These are phyloP conservation scores for Fusarium luffae DNA, from an alignment of 2,329 filamentous ascomycete species.

Conservation along the genomic window DNA sequence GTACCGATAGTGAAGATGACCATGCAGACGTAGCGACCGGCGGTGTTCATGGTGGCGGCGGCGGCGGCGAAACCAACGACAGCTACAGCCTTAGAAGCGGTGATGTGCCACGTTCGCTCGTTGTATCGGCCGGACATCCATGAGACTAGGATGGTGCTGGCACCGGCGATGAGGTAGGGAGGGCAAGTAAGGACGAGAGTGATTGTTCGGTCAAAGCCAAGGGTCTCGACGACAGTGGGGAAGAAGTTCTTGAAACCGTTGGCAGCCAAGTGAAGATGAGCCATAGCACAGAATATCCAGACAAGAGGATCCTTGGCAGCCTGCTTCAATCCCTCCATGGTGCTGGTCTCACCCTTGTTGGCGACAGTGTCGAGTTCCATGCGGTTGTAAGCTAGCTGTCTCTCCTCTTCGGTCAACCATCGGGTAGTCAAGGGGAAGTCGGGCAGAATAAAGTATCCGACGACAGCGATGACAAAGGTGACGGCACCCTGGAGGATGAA, in stretches of 20 bases:
- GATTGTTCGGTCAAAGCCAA: slow-evolving; percentile 45
- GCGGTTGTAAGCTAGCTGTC: slow-evolving; percentile 55
- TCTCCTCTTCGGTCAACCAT: slow-evolving; percentile 57
- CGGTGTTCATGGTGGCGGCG: slow-evolving; percentile 42
- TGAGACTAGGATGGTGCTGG: slow-evolving; percentile 38
- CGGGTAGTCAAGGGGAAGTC: slow-evolving; percentile 57
- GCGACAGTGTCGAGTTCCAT: slow-evolving; percentile 60
- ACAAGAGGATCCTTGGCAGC: slow-evolving; percentile 59
- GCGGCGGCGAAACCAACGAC: slow-evolving; percentile 45
- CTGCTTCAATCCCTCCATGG: slow-evolving; percentile 56
- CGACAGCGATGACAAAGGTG: slow-evolving; percentile 45
- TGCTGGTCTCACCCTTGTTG: slow-evolving; percentile 54
- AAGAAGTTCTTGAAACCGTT: slow-evolving; percentile 57
- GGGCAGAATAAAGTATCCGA: slow-evolving; percentile 47
- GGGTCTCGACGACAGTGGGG: slow-evolving; percentile 46
- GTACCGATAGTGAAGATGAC: slow-evolving; percentile 55
- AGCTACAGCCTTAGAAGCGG: slow-evolving; percentile 54
- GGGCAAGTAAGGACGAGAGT: slow-evolving; percentile 52
- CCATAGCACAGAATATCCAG: slow-evolving; percentile 62
- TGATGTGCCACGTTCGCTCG: slow-evolving; percentile 61
- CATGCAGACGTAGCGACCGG: slow-evolving; percentile 47
- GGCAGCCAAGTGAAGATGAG: slow-evolving; percentile 62
- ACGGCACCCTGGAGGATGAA: slow-evolving; percentile 74
- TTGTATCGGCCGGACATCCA: slow-evolving; percentile 58
- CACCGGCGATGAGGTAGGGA: slow-evolving; percentile 57